Evolutionary conservation across 495 filamentous ascomycete species (phyloP).

Genomic region (Aspergillus hancockii): DNA sequence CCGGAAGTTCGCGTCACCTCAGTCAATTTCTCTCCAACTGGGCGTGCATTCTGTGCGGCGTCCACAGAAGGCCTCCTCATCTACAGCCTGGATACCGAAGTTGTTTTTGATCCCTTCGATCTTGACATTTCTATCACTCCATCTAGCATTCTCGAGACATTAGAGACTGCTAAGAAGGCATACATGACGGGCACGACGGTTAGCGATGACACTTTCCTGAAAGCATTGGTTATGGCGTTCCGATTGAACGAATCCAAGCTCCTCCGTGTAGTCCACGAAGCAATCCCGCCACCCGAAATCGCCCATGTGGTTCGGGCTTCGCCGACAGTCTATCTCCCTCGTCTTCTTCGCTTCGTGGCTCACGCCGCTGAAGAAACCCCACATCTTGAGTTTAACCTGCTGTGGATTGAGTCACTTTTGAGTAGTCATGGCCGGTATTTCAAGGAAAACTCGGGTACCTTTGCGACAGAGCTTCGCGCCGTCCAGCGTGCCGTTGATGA

Average conservation of each 20-base stretch:
- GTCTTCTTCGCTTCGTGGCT: conserved; percentile 81
- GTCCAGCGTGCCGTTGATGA: conserved; percentile 74
- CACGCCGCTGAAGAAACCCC: conserved; percentile 85
- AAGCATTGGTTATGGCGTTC: conserved; percentile 95
- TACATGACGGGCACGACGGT: conserved; percentile 30
- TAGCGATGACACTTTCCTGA: conserved; percentile 75
- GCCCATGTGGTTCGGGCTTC: conserved; percentile 74
- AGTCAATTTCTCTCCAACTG: conserved; percentile 84
- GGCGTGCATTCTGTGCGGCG: conserved; percentile 89
- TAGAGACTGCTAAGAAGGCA: conserved; percentile 51
- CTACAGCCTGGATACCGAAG: conserved; percentile 79
- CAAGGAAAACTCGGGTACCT: conserved; percentile 71
- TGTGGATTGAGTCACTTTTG: conserved; percentile 88
- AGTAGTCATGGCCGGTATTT: conserved; percentile 80
- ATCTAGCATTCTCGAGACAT: conserved; percentile 69
- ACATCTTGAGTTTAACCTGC: conserved; percentile 88
- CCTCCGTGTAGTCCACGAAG: conserved; percentile 80
- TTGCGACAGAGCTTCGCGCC: conserved; percentile 78
- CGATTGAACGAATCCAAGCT: conserved; percentile 80
- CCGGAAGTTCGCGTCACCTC: conserved; percentile 86
- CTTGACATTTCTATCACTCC: conserved; percentile 91
- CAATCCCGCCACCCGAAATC: conserved; percentile 74
- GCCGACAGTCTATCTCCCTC: conserved; percentile 82
- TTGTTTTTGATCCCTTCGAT: conserved; percentile 91
- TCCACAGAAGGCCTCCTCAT: conserved; percentile 92